Evolutionary conservation across 345 rosid genomes (phyloP).

Genomic region (Eucalyptus viminalis): DNA sequence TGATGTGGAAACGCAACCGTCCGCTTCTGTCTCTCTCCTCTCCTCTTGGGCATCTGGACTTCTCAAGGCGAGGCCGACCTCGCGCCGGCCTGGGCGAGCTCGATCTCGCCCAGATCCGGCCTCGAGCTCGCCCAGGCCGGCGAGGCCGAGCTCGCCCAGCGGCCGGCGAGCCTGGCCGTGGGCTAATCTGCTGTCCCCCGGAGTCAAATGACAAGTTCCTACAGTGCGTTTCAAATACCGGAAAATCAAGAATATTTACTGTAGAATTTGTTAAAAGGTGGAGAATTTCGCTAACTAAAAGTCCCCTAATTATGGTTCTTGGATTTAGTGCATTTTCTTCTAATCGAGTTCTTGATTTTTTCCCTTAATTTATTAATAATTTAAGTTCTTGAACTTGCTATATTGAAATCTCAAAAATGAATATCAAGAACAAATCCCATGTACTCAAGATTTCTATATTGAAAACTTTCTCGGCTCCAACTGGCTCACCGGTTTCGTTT

Average conservation of each 20-base stretch:
- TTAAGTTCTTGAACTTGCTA: background rate
- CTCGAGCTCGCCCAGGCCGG: too few relatives aligned
- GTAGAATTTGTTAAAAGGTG: background rate
- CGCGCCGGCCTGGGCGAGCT: too few relatives aligned
- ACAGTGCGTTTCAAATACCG: background rate
- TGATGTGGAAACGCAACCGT: background rate
- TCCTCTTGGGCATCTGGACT: background rate
- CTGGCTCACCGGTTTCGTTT: rapidly evolving
- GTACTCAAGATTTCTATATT: background rate
- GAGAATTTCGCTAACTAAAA: background rate
- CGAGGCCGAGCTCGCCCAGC: too few relatives aligned
- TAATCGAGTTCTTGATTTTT: background rate
- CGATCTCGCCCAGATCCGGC: too few relatives aligned
- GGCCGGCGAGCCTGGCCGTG: background rate
- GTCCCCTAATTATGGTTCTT: background rate
- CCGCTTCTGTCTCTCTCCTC: background rate
- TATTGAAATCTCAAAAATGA: background rate
- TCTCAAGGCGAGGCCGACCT: too few relatives aligned
- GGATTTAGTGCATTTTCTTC: background rate
- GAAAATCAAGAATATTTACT: background rate
- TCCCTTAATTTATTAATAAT: background rate
- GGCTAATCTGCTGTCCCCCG: background rate
- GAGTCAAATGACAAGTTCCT: background rate
- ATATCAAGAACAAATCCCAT: background rate
- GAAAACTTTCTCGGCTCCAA: background rate